Evolutionary conservation across 139 green algal species (phyloP), one percentile per base, ranked within the genome.

Genomic region (Desmodesmus armatus): DNA sequence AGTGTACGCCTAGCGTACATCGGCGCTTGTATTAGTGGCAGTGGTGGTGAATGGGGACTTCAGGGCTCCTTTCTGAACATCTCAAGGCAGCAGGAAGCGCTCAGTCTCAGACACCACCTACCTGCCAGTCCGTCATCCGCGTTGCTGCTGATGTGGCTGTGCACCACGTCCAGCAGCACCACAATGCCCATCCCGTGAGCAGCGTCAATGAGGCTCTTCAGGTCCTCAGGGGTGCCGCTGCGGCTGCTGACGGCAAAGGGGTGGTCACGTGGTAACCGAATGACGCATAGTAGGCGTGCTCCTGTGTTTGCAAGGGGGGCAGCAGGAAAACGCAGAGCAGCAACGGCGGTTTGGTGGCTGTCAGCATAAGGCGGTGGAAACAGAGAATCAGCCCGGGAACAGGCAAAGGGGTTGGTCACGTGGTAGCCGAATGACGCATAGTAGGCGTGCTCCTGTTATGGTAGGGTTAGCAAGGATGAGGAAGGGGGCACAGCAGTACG

Each of bases 241-340:
- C 65, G 51, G 75, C 53, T 74, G 53, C 71, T 77, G 72, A 63
- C 29, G 41, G 35, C 77, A 60, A 70, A 55, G 96, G 94, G 82
- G 94, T 98, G 37, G 96, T 98, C 27, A 98, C 96, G 84, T 99
- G 96, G 90, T 98, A 98, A 15, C 96, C 96, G 86, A 98, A 99
- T 40, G 86, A 96, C 5, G 84, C 97, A 83, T 98, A 99, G 88
- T 98, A 99, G 9, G 95, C 90, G 87, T 99, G 97, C 90, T 99
- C 97, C 84, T 94, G 88, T n/a, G 47, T 69, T 35, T 35, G 37
- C 74, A n/a, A 31, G n/a, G n/a, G n/a, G n/a, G n/a, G n/a, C n/a
- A n/a, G n/a, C n/a, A n/a, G n/a, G n/a, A n/a, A n/a, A n/a, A n/a
- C n/a, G n/a, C n/a, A n/a, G n/a, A n/a, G n/a, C n/a, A n/a, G n/a